phyloP scores from a whole-genome alignment of 441 rosid genomes.

The Isatis lusitanica region DNA sequence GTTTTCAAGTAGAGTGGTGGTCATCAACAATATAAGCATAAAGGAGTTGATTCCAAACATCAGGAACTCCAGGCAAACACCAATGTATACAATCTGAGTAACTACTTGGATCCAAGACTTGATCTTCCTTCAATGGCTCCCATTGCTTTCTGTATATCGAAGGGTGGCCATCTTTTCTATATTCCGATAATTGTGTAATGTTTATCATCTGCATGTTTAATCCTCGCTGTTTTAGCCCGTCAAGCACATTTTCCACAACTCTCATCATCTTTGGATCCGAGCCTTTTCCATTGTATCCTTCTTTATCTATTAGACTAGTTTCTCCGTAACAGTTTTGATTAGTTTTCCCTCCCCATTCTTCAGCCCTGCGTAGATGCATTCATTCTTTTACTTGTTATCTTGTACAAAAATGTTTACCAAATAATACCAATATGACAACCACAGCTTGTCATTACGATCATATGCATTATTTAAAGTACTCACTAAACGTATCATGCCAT shows the following conservation, averaged over 20 bases:
- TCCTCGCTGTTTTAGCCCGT: conserved; percentile 42
- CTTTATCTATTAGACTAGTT: conserved; percentile 38
- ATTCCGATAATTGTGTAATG: conserved; percentile 60
- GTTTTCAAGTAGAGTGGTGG: conserved; percentile 10
- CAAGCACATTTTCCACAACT: conserved; percentile 42
- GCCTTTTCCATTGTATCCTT: conserved; percentile 41
- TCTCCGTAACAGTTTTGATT: conserved; percentile 50
- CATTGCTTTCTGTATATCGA: conserved; percentile 57
- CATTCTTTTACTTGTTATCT: background rate
- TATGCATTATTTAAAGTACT: background rate
- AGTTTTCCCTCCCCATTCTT: conserved; percentile 51
- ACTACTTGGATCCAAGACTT: conserved; percentile 44
- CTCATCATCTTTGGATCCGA: conserved; percentile 48
- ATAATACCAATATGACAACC: background rate
- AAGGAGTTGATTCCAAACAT: conserved; percentile 66
- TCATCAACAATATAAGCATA: conserved; percentile 51
- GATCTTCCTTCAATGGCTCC: conserved; percentile 49
- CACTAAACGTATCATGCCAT: background rate
- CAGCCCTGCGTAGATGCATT: conserved; percentile 40
- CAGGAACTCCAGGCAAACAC: conserved; percentile 76
- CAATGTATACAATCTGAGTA: conserved; percentile 69
- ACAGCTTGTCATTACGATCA: background rate
- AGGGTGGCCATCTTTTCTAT: conserved; percentile 67
- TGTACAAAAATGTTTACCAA: background rate
- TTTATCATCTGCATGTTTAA: conserved; percentile 52